Evolutionary conservation across 768 basidiomycete genomes (phyloP).

Genomic region (Lyophyllum atratum): DNA sequence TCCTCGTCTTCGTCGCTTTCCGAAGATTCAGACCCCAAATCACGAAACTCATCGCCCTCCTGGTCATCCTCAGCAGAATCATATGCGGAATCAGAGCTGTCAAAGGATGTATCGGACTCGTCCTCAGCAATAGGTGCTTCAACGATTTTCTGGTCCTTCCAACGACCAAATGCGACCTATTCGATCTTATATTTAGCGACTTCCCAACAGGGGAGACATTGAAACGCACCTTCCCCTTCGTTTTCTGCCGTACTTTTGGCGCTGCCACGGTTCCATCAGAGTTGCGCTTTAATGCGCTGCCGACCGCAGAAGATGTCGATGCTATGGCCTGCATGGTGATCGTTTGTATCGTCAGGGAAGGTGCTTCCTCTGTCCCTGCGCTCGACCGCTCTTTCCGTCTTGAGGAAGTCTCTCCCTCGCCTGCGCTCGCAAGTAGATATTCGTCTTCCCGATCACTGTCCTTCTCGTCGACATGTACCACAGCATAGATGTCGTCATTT

Average conservation of each 20-base stretch:
- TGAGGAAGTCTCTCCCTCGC: background rate
- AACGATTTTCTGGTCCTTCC: conserved; percentile 40
- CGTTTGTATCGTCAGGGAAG: background rate
- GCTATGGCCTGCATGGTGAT: conserved; percentile 12
- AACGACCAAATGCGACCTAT: conserved; percentile 49
- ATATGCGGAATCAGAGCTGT: conserved; percentile 78
- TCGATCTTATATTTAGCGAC: conserved; percentile 4
- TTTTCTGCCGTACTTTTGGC: conserved; percentile 51
- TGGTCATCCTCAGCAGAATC: conserved; percentile 38
- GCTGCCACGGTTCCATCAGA: conserved; percentile 58
- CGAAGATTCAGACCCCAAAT: conserved; percentile 6
- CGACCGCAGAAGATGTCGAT: conserved; percentile 38
- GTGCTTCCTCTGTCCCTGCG: background rate
- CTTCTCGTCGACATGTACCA: conserved; percentile 34
- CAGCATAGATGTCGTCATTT: conserved; percentile 36
- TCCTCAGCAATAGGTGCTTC: conserved; percentile 28
- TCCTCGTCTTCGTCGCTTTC: conserved; percentile 17
- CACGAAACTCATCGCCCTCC: conserved; percentile 15
- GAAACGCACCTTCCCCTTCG: conserved; percentile 43
- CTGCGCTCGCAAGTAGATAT: conserved; percentile 13
- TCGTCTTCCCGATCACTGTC: conserved; percentile 28
- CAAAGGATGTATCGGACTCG: conserved; percentile 68
- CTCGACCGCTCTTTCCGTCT: conserved; percentile 5
- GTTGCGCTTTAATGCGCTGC: conserved; percentile 68
- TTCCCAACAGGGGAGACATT: conserved; percentile 19